Evolutionary conservation across 768 basidiomycete species (phyloP), one percentile per base, ranked within the genome.

Genomic region (Russula sp.): DNA sequence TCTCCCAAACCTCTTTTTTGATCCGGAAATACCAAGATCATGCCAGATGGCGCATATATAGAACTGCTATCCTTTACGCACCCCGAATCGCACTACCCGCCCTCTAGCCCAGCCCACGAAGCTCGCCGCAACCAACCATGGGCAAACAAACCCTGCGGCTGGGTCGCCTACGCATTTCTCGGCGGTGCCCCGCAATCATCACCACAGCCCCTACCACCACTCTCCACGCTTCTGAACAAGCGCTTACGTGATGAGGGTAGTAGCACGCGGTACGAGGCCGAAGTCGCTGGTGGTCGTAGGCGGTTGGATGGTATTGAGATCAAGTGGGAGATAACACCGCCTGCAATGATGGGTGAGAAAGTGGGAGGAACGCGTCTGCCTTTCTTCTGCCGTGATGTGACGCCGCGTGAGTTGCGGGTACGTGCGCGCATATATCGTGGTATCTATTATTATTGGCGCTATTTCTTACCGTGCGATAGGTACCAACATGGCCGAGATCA

Each of bases 351-450:
- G 67, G 50, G 18, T 18, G 11, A 68, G 73, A 13, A 80, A 22
- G 46, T 53, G 49, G 60, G 69, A 20, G 63, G 52, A 42, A 49
- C 26, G 28, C 2, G 68, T 70, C 72, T 85, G 20, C 88, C 89
- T 8, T 90, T 90, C 70, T 90, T 86, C 73, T 90, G 89, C 69
- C 86, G 86, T 14, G 89, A 90, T 69, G 75, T 88, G 3, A 89
- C 87, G 3, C 82, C 86, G 3, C 75, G 88, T 55, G 67, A 73
- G 2, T 78, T 79, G 73, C 77, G 89, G 73, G 89, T 87, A 24
- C 50, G 50, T 10, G 2, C 38, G 14, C 18, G 16, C 38, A 40
- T 40, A 40, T 40, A 40, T 40, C 16, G 14, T 38, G 5, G 13
- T 28, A 50, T 26, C n/a, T 24, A 16, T 11, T 26, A 50, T 18